Evolutionary conservation across 208 protist species (phyloP).

Genomic region (Trypanosoma melophagium): DNA sequence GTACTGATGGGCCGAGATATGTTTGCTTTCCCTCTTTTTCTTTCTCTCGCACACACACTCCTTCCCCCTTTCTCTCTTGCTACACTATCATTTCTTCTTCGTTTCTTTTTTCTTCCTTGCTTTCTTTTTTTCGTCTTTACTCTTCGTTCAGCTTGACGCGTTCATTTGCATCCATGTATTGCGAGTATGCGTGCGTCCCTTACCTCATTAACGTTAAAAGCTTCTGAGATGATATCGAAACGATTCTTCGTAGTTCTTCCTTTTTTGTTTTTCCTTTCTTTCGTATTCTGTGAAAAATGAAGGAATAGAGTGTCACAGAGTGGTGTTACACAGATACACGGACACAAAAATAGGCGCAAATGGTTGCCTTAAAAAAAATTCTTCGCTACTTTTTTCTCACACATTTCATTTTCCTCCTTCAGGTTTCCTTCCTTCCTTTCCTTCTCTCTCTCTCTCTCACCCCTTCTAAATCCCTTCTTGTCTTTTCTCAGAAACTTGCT

Average conservation of each 20-base stretch:
- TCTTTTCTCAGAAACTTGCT: constrained; percentile 6
- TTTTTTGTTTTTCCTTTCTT: neutral
- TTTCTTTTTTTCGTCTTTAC: neutral
- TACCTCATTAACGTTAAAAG: too few species aligned
- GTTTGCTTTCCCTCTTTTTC: neutral
- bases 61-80: neutral
- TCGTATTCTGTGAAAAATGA: constrained; percentile 12
- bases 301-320: too few species aligned
- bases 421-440: neutral
- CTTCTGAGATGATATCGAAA: neutral
- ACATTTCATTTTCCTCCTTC: neutral
- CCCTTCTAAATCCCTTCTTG: neutral
- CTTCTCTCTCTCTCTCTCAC: neutral
- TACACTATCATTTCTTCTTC: neutral
- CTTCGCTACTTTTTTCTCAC: neutral
- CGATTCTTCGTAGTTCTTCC: neutral
- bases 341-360: neutral
- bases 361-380: neutral
- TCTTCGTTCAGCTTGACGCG: neutral
- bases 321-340: too few species aligned
- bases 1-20: neutral
- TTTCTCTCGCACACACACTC: neutral
- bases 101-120: neutral
- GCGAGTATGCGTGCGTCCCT: neutral
- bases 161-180: neutral